Evolutionary conservation across 2,329 filamentous ascomycete species (phyloP), one percentile per base, ranked within the genome.

Genomic region (Mollisiaceae sp.): DNA sequence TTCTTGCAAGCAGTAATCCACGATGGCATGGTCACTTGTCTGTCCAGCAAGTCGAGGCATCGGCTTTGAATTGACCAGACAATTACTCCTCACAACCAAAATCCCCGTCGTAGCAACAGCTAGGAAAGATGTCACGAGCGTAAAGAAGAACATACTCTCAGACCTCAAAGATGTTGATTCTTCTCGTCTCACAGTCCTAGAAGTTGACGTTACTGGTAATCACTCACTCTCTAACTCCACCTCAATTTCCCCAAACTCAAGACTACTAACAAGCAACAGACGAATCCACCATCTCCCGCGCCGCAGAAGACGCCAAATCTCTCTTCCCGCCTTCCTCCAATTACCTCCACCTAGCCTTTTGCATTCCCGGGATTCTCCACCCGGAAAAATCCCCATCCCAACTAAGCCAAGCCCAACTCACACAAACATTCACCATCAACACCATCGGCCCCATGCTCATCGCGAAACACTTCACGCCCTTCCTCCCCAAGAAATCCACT

Each of bases 341-440:
- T 70, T 86, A 91, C 70, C 83, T 95, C 14, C 90, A 88, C 66
- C 83, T 94, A 52, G 86, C 86, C 2, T 86, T 93, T 72, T 85
- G 86, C 36, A 79, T 93, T 2, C 90, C 92, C 0, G 92, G 92
- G 0, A 81, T 94, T 43, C 83, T 95, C 12, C 83, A 85, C 70
- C 86, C 91, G 0, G 92, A 96, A 75, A 93, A 90, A 76, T 86
- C 87, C 1, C 90, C 89, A 0, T 71, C 78, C 0, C 88, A 91
- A 72, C 84, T 95, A 64, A 80, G 89, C 65, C 83, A 86, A 65
- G 81, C 80, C 22, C 75, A 82, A 41, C 87, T 90, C 20, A 79
- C 91, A n/a, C 79, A 87, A 55, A 93, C 86, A n/a, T 89, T 93
- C 77, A 82, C 83, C 60, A 85, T 91, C 65, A 96, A 95, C 76